phyloP scores from a whole-genome alignment of 306 rosid genomes.

The Lotus japonicus region DNA sequence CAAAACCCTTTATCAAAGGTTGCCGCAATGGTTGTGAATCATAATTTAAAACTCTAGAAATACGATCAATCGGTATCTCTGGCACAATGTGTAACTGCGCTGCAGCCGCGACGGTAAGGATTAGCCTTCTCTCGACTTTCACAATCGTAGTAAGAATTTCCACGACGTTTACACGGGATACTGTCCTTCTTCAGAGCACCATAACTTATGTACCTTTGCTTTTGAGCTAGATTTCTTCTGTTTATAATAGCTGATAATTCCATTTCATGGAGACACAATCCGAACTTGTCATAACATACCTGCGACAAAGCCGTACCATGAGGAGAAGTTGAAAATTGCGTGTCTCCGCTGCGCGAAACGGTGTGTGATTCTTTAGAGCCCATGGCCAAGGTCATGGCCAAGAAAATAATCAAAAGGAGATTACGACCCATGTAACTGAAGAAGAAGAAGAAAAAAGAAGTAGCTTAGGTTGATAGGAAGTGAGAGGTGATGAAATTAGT shows the following conservation, averaged over 20 bases:
- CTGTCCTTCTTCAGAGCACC: constrained; percentile 25
- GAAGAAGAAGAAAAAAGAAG: neutral
- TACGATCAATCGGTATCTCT: constrained; percentile 16
- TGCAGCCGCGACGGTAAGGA: constrained; percentile 46
- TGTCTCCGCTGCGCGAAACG: neutral
- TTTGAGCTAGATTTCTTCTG: constrained; percentile 14
- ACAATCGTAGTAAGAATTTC: constrained; percentile 50
- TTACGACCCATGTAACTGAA: constrained; percentile 10
- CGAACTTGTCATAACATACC: constrained; percentile 17
- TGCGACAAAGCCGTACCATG: neutral
- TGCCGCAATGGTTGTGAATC: too few relatives aligned
- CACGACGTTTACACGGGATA: constrained; percentile 33
- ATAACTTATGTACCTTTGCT: constrained; percentile 29
- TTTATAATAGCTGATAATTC: neutral
- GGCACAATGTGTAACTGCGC: constrained; percentile 40
- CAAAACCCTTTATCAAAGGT: too few relatives aligned
- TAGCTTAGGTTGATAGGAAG: neutral
- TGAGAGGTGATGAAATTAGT: neutral
- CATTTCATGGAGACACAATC: constrained; percentile 23
- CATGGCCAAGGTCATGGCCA: neutral
- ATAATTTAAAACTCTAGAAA: too few relatives aligned
- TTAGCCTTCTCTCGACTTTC: constrained; percentile 22
- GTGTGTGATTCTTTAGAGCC: neutral
- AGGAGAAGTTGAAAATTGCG: neutral
- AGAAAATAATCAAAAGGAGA: neutral